Base-by-base conservation (phyloP, 176 grass and related monocot genomes). In the Areca catechu region DNA sequence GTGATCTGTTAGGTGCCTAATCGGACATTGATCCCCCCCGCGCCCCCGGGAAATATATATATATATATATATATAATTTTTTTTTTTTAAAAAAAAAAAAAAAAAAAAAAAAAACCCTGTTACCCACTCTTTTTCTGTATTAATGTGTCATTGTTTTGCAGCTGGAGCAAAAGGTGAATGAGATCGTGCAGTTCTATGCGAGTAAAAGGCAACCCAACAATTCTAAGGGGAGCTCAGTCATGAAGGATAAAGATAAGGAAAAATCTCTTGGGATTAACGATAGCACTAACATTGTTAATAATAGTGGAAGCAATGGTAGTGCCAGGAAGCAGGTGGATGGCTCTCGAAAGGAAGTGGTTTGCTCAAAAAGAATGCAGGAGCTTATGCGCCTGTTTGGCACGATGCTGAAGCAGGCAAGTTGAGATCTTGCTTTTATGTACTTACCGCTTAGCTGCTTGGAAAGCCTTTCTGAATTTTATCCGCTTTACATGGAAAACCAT, bases 351-450 rank as follows among this genome's bases (percentile, higher is more conserved):
- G 71, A 79, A 16, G 71, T 57, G 51, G 48, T 69, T 5, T 58
- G 57, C 56, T 50, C 73, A n/a, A 95, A 75, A 57, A 88, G 82
- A 65, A 69, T 69, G 80, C 77, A 77, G 4, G 83, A 90, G 28
- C 81, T 96, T 58, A 80, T 82, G 60, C 92, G 86, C 62, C 86
- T 82, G 47, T 74, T 96, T 50, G 65, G 77, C 20, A 34, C 48
- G 16, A 77, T 96, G 59, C 16, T 96, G 30, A 81, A 76, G 43
- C 83, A 96, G 86, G 91, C 82, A 24, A 77, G 18, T 24, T 16
- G 16, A 16, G 67, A 27, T 2, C 51, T 72, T 25, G 19, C 10
- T 50, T 15, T 48, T 17, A 16, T 34, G 10, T 43, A 43, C 34
- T 14, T 43, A 43, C 34, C 5, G 3, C 34, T 43, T 43, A 43